Evolutionary conservation across 805 yeast species (phyloP).

Genomic region (Candida sphagnicola): DNA sequence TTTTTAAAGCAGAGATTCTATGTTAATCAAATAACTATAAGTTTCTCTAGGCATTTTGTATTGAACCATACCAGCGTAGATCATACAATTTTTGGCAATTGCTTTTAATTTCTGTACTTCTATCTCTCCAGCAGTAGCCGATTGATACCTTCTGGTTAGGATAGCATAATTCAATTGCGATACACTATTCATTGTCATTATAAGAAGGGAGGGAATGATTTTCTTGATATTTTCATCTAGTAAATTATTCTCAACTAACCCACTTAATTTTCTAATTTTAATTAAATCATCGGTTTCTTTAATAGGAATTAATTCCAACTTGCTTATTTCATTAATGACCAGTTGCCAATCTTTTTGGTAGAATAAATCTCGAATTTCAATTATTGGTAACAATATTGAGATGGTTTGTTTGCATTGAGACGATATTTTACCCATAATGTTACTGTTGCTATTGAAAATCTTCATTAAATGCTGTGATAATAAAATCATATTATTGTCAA

Average conservation of each 20-base stretch:
- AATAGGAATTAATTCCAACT: constrained; percentile 66
- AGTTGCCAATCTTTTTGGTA: constrained; percentile 55
- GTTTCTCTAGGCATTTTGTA: constrained; percentile 88
- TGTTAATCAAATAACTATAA: constrained; percentile 61
- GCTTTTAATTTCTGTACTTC: constrained; percentile 51
- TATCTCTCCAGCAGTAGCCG: constrained; percentile 43
- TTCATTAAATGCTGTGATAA: constrained; percentile 43
- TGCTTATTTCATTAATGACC: constrained; percentile 52
- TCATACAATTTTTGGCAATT: constrained; percentile 83
- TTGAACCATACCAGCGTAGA: constrained; percentile 92
- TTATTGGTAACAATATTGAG: constrained; percentile 57
- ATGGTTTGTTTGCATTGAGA: constrained; percentile 61
- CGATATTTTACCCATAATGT: constrained; percentile 54
- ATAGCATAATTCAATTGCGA: constrained; percentile 50
- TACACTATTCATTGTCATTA: constrained; percentile 77
- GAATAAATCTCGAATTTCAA: constrained; percentile 60
- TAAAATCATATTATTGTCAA: constrained; percentile 45
- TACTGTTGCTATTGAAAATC: constrained; percentile 51
- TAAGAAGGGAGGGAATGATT: constrained; percentile 73
- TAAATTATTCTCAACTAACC: constrained; percentile 50
- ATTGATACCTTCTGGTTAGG: constrained; percentile 39
- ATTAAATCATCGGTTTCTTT: constrained; percentile 43
- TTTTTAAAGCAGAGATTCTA: constrained; percentile 48
- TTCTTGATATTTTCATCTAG: constrained; percentile 70
- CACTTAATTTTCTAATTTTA: constrained; percentile 62